Conservation (phyloP, 352 stramenopile genomes). For the Globisporangium okanoganense region DNA sequence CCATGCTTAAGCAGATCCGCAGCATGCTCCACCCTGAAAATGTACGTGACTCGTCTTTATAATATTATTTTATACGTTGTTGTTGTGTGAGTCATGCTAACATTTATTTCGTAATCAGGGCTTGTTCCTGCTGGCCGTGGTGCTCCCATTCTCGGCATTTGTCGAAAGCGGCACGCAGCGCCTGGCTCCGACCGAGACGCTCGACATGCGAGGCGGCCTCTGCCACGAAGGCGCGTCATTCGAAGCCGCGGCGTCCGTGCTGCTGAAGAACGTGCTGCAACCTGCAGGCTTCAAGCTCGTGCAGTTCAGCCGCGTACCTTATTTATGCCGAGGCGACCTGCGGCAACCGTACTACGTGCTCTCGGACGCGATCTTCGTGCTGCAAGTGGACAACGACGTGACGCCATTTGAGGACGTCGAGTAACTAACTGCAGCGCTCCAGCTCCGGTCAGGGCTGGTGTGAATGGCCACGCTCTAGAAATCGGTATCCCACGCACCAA, state of each 20-base stretch:
- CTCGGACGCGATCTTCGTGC: slow-evolving; percentile 81
- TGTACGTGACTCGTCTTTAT: slow-evolving; percentile 14
- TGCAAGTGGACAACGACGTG: slow-evolving; percentile 42
- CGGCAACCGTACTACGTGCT: slow-evolving; percentile 82
- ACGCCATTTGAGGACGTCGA: neutral
- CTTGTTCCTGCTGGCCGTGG: slow-evolving; percentile 72
- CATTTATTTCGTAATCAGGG: slow-evolving; percentile 28
- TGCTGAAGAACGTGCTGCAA: slow-evolving; percentile 63
- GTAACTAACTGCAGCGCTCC: too few relatives aligned
- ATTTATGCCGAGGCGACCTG: slow-evolving; percentile 76
- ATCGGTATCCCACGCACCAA: too few relatives aligned
- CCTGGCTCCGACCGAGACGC: slow-evolving; percentile 47
- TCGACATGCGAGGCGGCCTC: slow-evolving; percentile 67
- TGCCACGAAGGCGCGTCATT: slow-evolving; percentile 61
- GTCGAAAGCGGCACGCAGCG: slow-evolving; percentile 75
- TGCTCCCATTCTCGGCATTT: slow-evolving; percentile 78
- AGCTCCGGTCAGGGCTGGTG: too few relatives aligned
- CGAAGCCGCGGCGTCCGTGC: slow-evolving; percentile 50
- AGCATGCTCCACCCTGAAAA: slow-evolving; percentile 68
- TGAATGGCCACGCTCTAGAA: too few relatives aligned
- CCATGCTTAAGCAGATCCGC: slow-evolving; percentile 73
- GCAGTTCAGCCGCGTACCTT: slow-evolving; percentile 78
- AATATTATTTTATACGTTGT: too few relatives aligned
- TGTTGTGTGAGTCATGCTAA: neutral
- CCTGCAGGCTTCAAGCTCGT: slow-evolving; percentile 76